Conservation (phyloP, 2,329 filamentous ascomycete genomes). For the Raffaelea ambrosiae region DNA sequence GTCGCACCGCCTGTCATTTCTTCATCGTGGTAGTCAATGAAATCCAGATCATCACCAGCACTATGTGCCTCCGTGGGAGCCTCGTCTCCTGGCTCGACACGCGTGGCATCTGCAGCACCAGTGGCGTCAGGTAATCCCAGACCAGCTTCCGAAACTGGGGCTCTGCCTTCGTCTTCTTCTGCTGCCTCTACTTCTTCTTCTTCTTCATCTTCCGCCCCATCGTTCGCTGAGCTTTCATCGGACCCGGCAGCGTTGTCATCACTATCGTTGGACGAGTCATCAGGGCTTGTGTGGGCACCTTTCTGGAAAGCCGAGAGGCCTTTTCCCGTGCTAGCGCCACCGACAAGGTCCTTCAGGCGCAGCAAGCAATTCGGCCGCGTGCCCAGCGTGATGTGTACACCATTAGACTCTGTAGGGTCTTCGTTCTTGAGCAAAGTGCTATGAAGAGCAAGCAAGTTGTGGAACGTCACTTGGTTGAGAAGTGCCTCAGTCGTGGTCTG, state of each 20-base stretch:
- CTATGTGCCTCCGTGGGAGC: neutral
- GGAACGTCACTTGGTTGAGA: slow-evolving; percentile 14
- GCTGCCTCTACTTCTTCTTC: neutral
- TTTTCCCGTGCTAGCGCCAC: slow-evolving; percentile 13
- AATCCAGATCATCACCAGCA: neutral
- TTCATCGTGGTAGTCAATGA: slow-evolving; percentile 2
- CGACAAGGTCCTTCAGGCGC: slow-evolving; percentile 13
- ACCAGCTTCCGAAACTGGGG: neutral
- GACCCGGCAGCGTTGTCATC: slow-evolving; percentile 11
- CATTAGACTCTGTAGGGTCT: slow-evolving; percentile 1
- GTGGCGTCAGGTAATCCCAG: neutral
- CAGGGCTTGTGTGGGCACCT: neutral
- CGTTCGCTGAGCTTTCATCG: slow-evolving; percentile 3
- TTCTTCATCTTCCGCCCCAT: neutral
- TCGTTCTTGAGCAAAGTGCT: slow-evolving; percentile 15
- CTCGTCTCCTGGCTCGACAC: neutral
- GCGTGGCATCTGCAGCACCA: neutral
- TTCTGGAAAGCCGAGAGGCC: slow-evolving; percentile 12
- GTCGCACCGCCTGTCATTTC: too few relatives aligned
- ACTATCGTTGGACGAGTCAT: slow-evolving; percentile 10
- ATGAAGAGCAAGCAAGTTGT: slow-evolving; percentile 15
- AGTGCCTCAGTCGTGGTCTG: slow-evolving; percentile 15
- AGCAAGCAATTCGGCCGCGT: slow-evolving; percentile 15
- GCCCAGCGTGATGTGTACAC: slow-evolving; percentile 12
- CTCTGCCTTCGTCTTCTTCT: slow-evolving; percentile 5